Conservation (phyloP, 1,284 basidiomycete species). For the Ceraceosorus guamensis region DNA sequence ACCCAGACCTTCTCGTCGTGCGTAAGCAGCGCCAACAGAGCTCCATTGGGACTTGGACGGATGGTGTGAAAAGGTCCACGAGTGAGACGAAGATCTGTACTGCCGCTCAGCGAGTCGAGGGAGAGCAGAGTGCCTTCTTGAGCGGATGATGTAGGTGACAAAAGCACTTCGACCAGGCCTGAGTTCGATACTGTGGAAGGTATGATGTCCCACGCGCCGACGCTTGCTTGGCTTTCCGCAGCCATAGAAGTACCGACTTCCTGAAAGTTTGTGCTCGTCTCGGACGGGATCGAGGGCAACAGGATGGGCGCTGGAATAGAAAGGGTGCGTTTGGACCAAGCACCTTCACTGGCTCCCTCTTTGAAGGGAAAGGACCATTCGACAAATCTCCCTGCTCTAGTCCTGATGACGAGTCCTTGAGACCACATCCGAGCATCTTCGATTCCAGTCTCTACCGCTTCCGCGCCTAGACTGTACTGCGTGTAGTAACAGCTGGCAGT, state of each 20-base stretch:
- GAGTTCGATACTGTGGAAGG: constrained; percentile 2
- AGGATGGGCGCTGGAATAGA: constrained; percentile 17
- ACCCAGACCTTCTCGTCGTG: constrained; percentile 73
- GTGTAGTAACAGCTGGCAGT: constrained; percentile 64
- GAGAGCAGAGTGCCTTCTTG: constrained; percentile 17
- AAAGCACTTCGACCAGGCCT: constrained; percentile 3
- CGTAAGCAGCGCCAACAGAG: constrained; percentile 77
- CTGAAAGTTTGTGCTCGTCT: neutral
- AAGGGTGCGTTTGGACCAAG: constrained; percentile 16
- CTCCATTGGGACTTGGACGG: constrained; percentile 83
- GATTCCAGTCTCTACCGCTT: constrained; percentile 73
- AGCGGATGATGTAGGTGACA: constrained; percentile 2
- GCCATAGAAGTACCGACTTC: neutral
- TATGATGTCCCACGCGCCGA: constrained; percentile 2
- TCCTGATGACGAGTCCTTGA: constrained; percentile 76
- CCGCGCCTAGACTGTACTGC: constrained; percentile 73
- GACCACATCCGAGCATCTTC: constrained; percentile 77
- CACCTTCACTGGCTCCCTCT: constrained; percentile 54
- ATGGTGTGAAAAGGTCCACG: constrained; percentile 82
- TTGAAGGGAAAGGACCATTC: constrained; percentile 64
- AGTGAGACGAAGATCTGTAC: constrained; percentile 57
- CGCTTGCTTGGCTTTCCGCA: neutral
- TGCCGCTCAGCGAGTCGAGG: constrained; percentile 17
- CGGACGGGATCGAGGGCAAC: neutral
- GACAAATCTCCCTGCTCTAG: constrained; percentile 66